Conservation (phyloP, 208 protist genomes). For the Crithidia mellificae region DNA sequence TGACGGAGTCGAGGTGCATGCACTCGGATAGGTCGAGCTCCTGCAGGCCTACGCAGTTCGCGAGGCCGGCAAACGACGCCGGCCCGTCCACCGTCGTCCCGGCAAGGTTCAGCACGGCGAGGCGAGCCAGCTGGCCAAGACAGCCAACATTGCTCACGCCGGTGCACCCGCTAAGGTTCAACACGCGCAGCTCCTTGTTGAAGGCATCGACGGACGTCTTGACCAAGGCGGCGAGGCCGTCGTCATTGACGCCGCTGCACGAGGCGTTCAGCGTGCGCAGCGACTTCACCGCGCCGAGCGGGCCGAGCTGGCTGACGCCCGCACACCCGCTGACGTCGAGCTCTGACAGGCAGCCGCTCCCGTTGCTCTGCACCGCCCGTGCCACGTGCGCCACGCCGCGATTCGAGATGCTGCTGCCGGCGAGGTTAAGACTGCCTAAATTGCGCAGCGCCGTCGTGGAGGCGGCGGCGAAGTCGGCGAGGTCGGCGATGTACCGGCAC, state of each 20-base stretch:
- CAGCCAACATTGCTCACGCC: constrained; percentile 7
- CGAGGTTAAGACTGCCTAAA: not conserved
- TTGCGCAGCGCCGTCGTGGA: constrained; percentile 13
- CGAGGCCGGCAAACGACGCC: constrained; percentile 7
- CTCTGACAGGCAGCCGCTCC: constrained; percentile 23
- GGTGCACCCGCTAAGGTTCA: constrained; percentile 30
- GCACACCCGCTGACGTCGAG: constrained; percentile 41
- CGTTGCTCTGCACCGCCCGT: constrained; percentile 9
- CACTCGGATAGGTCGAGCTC: constrained; percentile 26
- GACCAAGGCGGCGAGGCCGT: constrained; percentile 18
- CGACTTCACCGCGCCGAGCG: constrained; percentile 28
- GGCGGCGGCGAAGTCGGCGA: constrained; percentile 18
- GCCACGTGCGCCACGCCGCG: constrained; percentile 1
- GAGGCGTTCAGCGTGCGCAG: constrained; percentile 21
- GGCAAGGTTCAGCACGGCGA: constrained; percentile 15
- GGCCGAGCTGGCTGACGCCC: constrained; percentile 33
- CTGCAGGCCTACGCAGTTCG: constrained; percentile 3
- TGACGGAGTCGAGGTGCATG: constrained; percentile 35
- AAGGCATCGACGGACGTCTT: not conserved
- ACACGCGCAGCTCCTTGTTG: constrained; percentile 20
- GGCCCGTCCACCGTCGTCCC: constrained; percentile 23
- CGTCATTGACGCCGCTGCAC: constrained; percentile 21
- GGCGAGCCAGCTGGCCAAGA: constrained; percentile 13
- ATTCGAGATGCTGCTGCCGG: constrained; percentile 14
- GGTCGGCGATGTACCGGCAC: constrained; percentile 25